These are phyloP conservation scores for Penicillium arizonense DNA, from an alignment of 495 filamentous ascomycete species.

Conservation along the genomic window DNA sequence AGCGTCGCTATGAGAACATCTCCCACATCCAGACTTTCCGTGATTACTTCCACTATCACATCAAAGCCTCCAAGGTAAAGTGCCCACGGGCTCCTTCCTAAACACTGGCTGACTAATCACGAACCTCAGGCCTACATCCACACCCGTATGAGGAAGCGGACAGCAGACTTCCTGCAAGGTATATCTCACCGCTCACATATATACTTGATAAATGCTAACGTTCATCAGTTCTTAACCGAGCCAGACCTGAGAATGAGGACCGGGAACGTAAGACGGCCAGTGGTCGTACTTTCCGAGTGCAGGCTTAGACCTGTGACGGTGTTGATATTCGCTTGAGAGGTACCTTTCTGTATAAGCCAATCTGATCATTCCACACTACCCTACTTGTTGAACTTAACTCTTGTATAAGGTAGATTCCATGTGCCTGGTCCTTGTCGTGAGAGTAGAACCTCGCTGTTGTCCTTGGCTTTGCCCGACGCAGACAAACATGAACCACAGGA, in stretches of 20 bases:
- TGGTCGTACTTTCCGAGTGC: slow-evolving; percentile 87
- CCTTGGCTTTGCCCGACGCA: too few relatives aligned
- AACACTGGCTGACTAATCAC: slow-evolving; percentile 5
- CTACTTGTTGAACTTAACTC: too few relatives aligned
- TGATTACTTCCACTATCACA: slow-evolving; percentile 99
- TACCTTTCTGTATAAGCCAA: slow-evolving; percentile 25
- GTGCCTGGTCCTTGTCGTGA: too few relatives aligned
- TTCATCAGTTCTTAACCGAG: slow-evolving; percentile 75
- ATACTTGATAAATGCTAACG: slow-evolving; percentile 24
- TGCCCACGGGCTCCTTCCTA: not conserved
- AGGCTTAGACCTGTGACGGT: slow-evolving; percentile 37
- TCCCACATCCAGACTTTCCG: slow-evolving; percentile 99
- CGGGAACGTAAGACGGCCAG: slow-evolving; percentile 98
- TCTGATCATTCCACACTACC: not conserved
- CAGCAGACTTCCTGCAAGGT: slow-evolving; percentile 98
- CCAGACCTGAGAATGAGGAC: slow-evolving; percentile 90
- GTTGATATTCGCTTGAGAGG: slow-evolving; percentile 22
- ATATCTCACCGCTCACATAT: slow-evolving; percentile 18
- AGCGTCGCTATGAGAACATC: slow-evolving; percentile 90
- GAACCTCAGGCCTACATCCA: slow-evolving; percentile 83
- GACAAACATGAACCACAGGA: too few relatives aligned
- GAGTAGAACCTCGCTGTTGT: too few relatives aligned
- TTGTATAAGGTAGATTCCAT: too few relatives aligned
- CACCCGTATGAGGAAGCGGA: slow-evolving; percentile 93
- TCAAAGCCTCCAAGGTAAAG: slow-evolving; percentile 90